A percentile compares a stretch with the other conserved stretches of the same genome.
phyloP scores from a whole-genome alignment of 352 stramenopile genomes.

The Thalassiosira delicatula region DNA sequence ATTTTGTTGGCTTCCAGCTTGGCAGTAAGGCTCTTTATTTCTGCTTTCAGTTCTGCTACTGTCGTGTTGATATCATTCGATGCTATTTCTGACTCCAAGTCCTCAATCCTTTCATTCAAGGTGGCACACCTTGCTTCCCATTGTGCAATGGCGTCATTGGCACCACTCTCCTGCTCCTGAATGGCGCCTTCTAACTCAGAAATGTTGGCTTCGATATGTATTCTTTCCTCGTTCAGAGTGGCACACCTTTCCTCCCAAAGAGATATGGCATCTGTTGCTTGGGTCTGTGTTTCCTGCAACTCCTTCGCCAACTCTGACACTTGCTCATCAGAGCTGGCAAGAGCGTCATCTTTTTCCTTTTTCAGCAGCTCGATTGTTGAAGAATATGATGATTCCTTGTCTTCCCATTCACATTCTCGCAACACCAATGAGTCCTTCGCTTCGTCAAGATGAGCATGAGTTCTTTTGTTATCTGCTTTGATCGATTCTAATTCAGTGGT shows the following conservation, averaged over 20 bases:
- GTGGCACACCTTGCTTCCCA: conserved; percentile 67
- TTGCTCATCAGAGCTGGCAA: conserved; percentile 50
- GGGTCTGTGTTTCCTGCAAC: conserved; percentile 55
- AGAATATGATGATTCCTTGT: too few relatives aligned
- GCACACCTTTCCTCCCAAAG: not conserved
- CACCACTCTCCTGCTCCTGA: conserved; percentile 51
- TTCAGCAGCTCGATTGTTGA: conserved; percentile 26
- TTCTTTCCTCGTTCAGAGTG: conserved; percentile 31
- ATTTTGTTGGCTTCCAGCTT: conserved; percentile 13
- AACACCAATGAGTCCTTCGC: too few relatives aligned
- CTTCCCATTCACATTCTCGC: too few relatives aligned
- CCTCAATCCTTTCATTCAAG: conserved; percentile 58
- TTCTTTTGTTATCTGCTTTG: too few relatives aligned
- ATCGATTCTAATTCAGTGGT: too few relatives aligned
- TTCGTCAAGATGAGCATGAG: too few relatives aligned
- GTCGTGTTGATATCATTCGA: conserved; percentile 21
- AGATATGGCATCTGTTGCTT: conserved; percentile 56
- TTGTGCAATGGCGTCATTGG: conserved; percentile 69
- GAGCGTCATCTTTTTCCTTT: conserved; percentile 47
- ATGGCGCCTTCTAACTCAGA: conserved; percentile 46
- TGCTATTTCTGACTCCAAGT: conserved; percentile 34
- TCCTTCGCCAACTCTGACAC: conserved; percentile 54
- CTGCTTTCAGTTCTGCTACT: conserved; percentile 12
- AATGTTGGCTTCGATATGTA: conserved; percentile 62
- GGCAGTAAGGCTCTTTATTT: conserved; percentile 10